Base-by-base conservation (phyloP, 352 stramenopile species). In the Thalassiosira hispida region DNA sequence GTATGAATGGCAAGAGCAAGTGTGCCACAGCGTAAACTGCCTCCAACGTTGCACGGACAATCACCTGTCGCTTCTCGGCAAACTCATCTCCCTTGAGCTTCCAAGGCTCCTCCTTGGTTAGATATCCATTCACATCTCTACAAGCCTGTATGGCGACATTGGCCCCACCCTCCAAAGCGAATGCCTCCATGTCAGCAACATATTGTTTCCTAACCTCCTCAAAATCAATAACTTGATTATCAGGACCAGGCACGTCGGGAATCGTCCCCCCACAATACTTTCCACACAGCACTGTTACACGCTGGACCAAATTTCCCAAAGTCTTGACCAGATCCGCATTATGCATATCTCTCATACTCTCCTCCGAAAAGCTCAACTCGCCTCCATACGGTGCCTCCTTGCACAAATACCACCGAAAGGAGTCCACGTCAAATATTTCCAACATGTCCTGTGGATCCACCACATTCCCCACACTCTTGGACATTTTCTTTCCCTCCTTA, bases 401-500 rank as follows among this genome's bases (percentile, higher is more conserved):
- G 84, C 95, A 91, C 22, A 94, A 79, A 70, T 89, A 90, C 90
- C 90, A 99, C 60, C 97, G 93, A 88, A 99, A 98, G 52, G 96
- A 97, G 84, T 99, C 97, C 7, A 98, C 82, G 22, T 95, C 91
- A 81, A 96, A 98, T 55, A 90, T 78, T 61, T 94, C 89, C 31
- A 96, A 74, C 86, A 99, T 97, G 74, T 98, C 96, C 87, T 99
- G 96, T 40, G 98, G 98, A 86, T 99, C 97, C 2, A 99, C 92
- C 5, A 98, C 96, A 87, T 99, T 99, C 25, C 97, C 97, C 47
- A 99, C 91, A 52, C 93, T 97, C 88, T 99, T 99, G 86, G 94
- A 98, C 98, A 99, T 99, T 93, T 99, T 99, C 47, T 97, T 97
- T 18, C 97, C 97, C 71, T 99, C 97, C 77, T 96, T 97, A 69